Evolutionary conservation across 2,329 filamentous ascomycete genomes (phyloP), one percentile per base, ranked within the genome.

Genomic region (Fusarium palustre): DNA sequence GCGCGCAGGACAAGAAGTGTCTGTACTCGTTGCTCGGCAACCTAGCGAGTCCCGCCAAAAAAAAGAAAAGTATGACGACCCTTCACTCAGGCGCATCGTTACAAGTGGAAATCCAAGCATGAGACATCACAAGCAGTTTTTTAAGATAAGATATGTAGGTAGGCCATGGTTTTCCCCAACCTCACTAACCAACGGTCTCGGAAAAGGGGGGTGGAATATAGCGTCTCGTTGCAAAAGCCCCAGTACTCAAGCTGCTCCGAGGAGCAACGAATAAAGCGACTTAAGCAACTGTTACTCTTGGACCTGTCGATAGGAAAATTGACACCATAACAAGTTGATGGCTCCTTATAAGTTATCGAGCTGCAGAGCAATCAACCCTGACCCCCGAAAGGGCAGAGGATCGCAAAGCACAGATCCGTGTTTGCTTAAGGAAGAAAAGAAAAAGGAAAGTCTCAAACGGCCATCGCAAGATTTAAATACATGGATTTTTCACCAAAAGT

Each of bases 251-350:
- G 74, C 66, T 70, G 48, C 70, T 85, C 86, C 85, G 81, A 83
- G 74, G 83, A 74, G 83, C 79, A 81, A 87, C 90, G 90, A 92
- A 85, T 88, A 87, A 86, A 87, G 88, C 86, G 85, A 82, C 83
- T 81, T 81, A 81, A 83, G 82, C 80, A 84, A 84, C 82, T 81
- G 83, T 96, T 87, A 77, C 81, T 97, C 91, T 97, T 81, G 92
- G 91, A 96, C 90, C 92, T 96, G 94, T 97, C 93, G 92, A 94
- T 92, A 89, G 91, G 92, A 94, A 85, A 82, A 93, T 91, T 90
- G 87, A 92, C 91, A 94, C 88, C 92, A 93, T 90, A 81, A 76
- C 78, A 81, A 79, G 79, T 80, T 81, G 87, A 90, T 92, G 91
- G 90, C 90, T 94, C 92, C 92, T 90, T 93, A 78, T 48, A 68